These are phyloP conservation scores for Phytopythium vexans DNA, from an alignment of 352 stramenopile species.

Conservation along the genomic window DNA sequence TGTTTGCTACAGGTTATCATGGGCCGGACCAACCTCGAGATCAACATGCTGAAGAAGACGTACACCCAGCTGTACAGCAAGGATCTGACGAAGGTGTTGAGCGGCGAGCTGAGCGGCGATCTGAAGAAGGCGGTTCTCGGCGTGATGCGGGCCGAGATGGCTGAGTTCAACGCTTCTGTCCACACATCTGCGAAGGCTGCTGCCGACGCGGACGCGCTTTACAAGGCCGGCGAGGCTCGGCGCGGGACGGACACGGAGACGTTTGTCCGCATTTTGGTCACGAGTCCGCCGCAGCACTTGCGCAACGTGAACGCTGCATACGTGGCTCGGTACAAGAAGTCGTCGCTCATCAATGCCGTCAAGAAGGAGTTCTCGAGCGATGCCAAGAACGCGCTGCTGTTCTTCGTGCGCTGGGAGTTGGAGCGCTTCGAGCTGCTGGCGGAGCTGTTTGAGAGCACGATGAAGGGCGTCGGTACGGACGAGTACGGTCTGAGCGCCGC, in stretches of 20 bases:
- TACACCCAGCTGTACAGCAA: slow-evolving; percentile 51
- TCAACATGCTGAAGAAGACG: slow-evolving; percentile 73
- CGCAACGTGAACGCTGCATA: slow-evolving; percentile 24
- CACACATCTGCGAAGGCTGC: no score
- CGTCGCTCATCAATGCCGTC: slow-evolving; percentile 18
- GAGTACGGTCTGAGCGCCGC: slow-evolving; percentile 51
- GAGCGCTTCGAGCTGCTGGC: slow-evolving; percentile 26
- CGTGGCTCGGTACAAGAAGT: slow-evolving; percentile 29
- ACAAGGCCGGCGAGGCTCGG: no score
- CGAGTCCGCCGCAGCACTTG: slow-evolving; percentile 22
- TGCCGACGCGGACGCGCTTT: no score
- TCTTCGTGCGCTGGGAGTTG: slow-evolving; percentile 24
- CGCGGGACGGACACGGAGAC: slow-evolving; percentile 13
- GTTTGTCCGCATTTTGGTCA: slow-evolving; percentile 31
- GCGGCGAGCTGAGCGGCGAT: no score
- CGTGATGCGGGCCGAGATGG: no score
- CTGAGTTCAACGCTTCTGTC: no score
- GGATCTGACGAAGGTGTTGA: slow-evolving; percentile 47
- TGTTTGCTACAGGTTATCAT: slow-evolving; percentile 27
- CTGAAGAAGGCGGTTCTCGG: no score
- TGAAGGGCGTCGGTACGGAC: slow-evolving; percentile 60
- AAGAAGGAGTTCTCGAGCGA: slow-evolving; percentile 31
- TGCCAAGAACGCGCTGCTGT: slow-evolving; percentile 22
- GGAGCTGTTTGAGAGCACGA: slow-evolving; percentile 33
- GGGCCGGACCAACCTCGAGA: slow-evolving; percentile 57